Base-by-base conservation (phyloP, 345 rosid genomes). In the Brassica incana region DNA sequence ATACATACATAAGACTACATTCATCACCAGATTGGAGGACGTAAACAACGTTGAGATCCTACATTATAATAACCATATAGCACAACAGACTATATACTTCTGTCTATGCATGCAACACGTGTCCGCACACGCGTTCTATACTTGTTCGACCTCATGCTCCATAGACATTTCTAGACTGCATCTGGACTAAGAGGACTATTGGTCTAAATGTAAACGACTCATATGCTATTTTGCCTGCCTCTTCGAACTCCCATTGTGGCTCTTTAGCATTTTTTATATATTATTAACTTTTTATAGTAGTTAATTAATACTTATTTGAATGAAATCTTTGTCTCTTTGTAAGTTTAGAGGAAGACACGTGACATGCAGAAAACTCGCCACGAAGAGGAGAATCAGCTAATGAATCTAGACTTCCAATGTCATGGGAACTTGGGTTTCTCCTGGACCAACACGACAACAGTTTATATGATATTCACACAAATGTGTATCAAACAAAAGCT, bases 361-460 rank as follows among this genome's bases (percentile, higher is more conserved):
- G 82, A 11, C 69, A 35, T 1, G 5, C 16, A 52, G 1, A 60
- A 3, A 45, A n/a, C 10, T 48, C 0, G 78, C 78, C 82, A 79
- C 82, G 74, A 20, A 68, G 72, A 56, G 20, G 64, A 72, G 73
- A 72, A 40, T 52, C 33, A 43, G 33, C 64, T 33, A 43, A 61
- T 79, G 82, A 33, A 79, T 79, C 75, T 74, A 68, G 82, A 79
- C 82, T 74, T 74, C 82, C 82, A 35, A 11, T 35, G 60, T 74
- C 75, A 12, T 68, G 11, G 78, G 78, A 79, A 79, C 43, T 68
- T 79, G 78, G 50, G 65, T 74, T 67, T 79, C 78, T 69, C 78
- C 75, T 68, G 75, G 58, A 74, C 69, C 75, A 35, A 74, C 65
- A 50, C 52, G 56, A 78, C 62, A 43, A 58, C 68, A 27, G 25